Conservation (phyloP, 2,329 filamentous ascomycete genomes). For the Claviceps paspali region DNA sequence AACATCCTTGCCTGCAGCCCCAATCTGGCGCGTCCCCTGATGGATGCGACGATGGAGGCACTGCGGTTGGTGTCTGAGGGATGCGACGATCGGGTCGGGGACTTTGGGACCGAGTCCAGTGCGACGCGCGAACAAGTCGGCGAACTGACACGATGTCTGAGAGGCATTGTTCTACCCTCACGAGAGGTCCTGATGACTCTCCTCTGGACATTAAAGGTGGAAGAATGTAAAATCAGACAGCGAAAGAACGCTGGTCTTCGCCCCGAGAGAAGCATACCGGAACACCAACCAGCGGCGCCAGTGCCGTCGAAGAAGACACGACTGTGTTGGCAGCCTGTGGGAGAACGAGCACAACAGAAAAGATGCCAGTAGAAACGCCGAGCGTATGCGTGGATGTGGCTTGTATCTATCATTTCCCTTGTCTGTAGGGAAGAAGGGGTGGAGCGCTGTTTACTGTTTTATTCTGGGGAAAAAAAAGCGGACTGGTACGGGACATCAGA, state of each 20-base stretch:
- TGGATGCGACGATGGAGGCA: conserved; percentile 59
- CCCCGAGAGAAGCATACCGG: conserved; percentile 12
- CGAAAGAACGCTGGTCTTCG: conserved; percentile 11
- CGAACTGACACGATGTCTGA: conserved; percentile 22
- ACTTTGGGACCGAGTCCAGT: conserved; percentile 17
- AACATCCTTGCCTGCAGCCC: conserved; percentile 60
- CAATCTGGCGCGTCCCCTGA: conserved; percentile 56
- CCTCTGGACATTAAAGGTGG: conserved; percentile 28
- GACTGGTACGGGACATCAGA: too few species aligned
- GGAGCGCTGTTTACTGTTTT: conserved; percentile 1
- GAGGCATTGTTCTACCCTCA: conserved; percentile 26
- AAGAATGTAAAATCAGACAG: conserved; percentile 22
- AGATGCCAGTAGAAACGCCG: conserved; percentile 6
- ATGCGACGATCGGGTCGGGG: conserved; percentile 30
- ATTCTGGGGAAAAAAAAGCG: too few species aligned
- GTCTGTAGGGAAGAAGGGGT: conserved; percentile 7
- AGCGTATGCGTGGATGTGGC: conserved; percentile 10
- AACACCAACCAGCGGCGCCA: conserved; percentile 8
- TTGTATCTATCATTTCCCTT: conserved; percentile 7
- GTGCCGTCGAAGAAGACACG: too few species aligned
- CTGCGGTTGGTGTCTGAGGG: conserved; percentile 56
- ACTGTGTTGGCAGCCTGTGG: too few species aligned
- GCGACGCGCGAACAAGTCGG: conserved; percentile 22
- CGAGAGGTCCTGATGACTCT: conserved; percentile 33
- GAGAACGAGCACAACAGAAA: too few species aligned